These are phyloP conservation scores for Boletales sp. DNA, from an alignment of 768 basidiomycete genomes.

Conservation along the genomic window DNA sequence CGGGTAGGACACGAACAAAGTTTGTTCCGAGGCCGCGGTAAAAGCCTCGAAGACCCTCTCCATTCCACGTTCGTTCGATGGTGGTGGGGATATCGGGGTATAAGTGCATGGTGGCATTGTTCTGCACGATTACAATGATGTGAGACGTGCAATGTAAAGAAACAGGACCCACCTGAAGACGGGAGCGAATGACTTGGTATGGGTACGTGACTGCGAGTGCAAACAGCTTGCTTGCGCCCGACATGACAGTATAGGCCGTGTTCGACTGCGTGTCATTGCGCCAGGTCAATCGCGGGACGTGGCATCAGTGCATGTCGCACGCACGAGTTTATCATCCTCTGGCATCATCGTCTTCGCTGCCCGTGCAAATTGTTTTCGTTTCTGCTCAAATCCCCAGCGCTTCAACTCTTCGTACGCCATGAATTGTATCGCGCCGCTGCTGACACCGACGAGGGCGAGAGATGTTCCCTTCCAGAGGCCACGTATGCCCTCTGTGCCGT, in stretches of 20 bases:
- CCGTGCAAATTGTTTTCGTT: conserved; percentile 56
- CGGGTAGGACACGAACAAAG: conserved; percentile 90
- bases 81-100: conserved; percentile 86
- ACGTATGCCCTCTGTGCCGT: conserved; percentile 64
- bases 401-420: conserved; percentile 97
- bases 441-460: conserved; percentile 87
- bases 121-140: conserved; percentile 35
- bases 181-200: conserved; percentile 93
- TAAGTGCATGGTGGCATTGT: conserved; percentile 57
- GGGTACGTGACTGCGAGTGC: conserved; percentile 89
- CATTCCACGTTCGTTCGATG: conserved; percentile 72
- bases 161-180: conserved; percentile 68
- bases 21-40: conserved; percentile 96
- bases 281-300: neutral
- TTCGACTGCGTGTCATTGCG: conserved; percentile 61
- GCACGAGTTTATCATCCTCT: conserved; percentile 83
- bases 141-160: conserved; percentile 1
- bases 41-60: conserved; percentile 82
- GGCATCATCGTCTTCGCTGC: conserved; percentile 63
- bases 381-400: conserved; percentile 78
- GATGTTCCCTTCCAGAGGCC: conserved; percentile 88
- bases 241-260: conserved; percentile 86
- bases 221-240: conserved; percentile 82
- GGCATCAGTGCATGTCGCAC: conserved; percentile 22
- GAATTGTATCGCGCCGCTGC: conserved; percentile 94